A percentile compares a stretch with the other conserved stretches of the same genome.
These are phyloP conservation scores for Beauveria asiatica DNA, from an alignment of 2,329 filamentous ascomycete species.

Conservation along the genomic window DNA sequence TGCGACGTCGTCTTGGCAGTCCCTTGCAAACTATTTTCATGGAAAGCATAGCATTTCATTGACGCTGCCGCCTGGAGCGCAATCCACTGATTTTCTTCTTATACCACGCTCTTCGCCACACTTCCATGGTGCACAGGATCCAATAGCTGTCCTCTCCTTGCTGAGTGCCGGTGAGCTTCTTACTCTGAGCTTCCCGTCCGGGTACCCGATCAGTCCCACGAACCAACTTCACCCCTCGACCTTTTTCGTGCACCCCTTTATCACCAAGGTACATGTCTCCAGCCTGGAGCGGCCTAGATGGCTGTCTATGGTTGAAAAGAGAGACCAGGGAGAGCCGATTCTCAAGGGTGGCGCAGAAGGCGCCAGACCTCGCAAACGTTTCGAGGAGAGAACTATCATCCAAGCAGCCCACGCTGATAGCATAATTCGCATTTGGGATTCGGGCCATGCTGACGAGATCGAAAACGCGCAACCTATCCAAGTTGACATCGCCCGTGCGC, in stretches of 20 bases:
- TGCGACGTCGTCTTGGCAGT: slow-evolving; percentile 82
- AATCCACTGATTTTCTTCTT: slow-evolving; percentile 72
- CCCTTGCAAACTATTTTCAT: slow-evolving; percentile 68
- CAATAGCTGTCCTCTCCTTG: slow-evolving; percentile 72
- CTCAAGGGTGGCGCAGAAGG: slow-evolving; percentile 72
- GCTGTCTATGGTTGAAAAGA: slow-evolving; percentile 83
- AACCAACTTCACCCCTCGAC: slow-evolving; percentile 87
- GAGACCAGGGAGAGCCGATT: slow-evolving; percentile 68
- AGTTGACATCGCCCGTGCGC: slow-evolving; percentile 74
- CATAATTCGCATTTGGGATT: slow-evolving; percentile 87
- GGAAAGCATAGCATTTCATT: slow-evolving; percentile 66
- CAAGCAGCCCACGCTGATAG: slow-evolving; percentile 86
- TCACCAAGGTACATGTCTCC: slow-evolving; percentile 63
- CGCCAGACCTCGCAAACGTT: slow-evolving; percentile 60
- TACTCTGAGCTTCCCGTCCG: slow-evolving; percentile 85
- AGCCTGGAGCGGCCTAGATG: slow-evolving; percentile 71
- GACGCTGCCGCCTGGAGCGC: slow-evolving; percentile 66
- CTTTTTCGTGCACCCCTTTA: slow-evolving; percentile 83
- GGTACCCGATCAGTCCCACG: slow-evolving; percentile 82
- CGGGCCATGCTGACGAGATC: slow-evolving; percentile 84
- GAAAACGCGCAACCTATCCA: slow-evolving; percentile 79
- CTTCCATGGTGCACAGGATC: slow-evolving; percentile 82
- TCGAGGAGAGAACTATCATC: slow-evolving; percentile 75
- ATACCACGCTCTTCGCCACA: slow-evolving; percentile 78
- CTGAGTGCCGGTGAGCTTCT: slow-evolving; percentile 82